Base-by-base conservation (phyloP, 352 stramenopile species). In the Detonula confervacea region DNA sequence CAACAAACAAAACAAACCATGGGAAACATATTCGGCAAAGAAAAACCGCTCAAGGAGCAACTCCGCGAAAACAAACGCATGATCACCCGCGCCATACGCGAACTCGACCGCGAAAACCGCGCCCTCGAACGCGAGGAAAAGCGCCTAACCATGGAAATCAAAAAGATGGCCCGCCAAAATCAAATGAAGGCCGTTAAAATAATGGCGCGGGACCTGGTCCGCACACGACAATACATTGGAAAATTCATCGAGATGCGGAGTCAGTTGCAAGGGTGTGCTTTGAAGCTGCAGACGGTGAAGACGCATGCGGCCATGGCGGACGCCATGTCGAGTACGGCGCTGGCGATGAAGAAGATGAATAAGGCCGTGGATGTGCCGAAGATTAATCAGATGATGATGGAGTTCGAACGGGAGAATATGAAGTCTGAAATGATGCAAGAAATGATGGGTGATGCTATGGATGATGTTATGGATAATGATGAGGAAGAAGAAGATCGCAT, bases 221-320 rank as follows among this genome's bases (percentile, higher is more conserved):
- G 97, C 69, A 98, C 96, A 61, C 87, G 96, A 8, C 95, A 98
- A 87, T 96, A 98, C 79, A 94, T 98, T 56, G 98, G 95, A 56
- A 98, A 98, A 90, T 98, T 98, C 80, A 98, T 98, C 83, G 97
- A 98, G 54, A 98, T 99, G 95, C 90, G 95, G 44, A 98, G 94
- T 81, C 96, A 99, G 84, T 89, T 99, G 46, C 96, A 98, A 86
- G 95, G 96, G 14, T 96, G 97, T 44, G 95, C 94, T 29, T 89
- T 99, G 63, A 97, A 98, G 71, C 75, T 96, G 29, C 92, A 98
- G 90, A 98, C 96, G 8, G 96, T 98, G n/a, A 98, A 98, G 73
- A 98, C 94, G 51, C 95, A 97, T 25, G 93, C 98, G 73, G 97
- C 97, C 39, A 98, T 99, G 96, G 96, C 95, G 0, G 95, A 96